Evolutionary conservation across 495 filamentous ascomycete species (phyloP), one percentile per base, ranked within the genome.

Genomic region (Extremus antarcticus): DNA sequence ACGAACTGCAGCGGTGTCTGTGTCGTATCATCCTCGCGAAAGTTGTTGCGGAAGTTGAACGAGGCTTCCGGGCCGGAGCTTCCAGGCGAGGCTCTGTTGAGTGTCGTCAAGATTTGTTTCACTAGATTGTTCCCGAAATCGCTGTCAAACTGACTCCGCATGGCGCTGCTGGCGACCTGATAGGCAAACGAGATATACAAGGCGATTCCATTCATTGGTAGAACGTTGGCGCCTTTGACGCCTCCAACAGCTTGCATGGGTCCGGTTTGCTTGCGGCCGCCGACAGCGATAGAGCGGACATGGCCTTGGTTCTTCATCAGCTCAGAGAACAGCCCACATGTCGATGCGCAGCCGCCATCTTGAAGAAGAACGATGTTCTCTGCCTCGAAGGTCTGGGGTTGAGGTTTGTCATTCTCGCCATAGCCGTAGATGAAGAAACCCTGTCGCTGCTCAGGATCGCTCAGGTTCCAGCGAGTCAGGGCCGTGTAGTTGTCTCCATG

Each of bases 271-370:
- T 76, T 72, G 1, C 66, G 69, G 0, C 78, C 78, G 29, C 78
- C 78, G 17, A 73, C 66, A n/a, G 71, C 74, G 15, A 81, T 62
- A 19, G 70, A 70, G 3, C 68, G 66, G 2, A 76, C 75, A 41
- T 72, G 73, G 41, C 69, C 75, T 66, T 68, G 58, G 20, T 72
- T 47, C 57, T 56, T 71, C 73, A 81, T 76, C 51, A 76, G 63
- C 61, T 81, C 78, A 21, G 71, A 64, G 62, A 81, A 80, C n/a
- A 76, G 57, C 1, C 73, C 65, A 60, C 77, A 81, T 29, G 77
- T 67, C 0, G 73, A 78, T 17, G 67, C 68, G 61, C 78, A 81
- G 43, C 71, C 48, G 25, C 72, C 72, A 55, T 81, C 77, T 23
- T 60, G 60, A 46, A 70, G 55, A 23, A 70, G 49, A 17, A 68